These are phyloP conservation scores for Apiospora rasikravindrae DNA, from an alignment of 2,329 filamentous ascomycete species.

Conservation along the genomic window DNA sequence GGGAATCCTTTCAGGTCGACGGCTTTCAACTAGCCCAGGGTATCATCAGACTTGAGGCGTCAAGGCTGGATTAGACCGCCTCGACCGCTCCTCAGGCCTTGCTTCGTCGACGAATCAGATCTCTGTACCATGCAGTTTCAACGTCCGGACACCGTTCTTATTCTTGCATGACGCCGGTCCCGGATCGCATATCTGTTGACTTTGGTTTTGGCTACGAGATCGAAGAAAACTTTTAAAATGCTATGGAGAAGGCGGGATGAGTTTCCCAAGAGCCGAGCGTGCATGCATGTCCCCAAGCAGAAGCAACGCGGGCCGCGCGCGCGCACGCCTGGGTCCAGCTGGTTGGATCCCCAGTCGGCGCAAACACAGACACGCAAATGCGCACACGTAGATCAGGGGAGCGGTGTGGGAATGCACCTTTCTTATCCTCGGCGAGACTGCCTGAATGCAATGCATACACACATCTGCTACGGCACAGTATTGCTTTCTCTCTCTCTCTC, in stretches of 20 bases:
- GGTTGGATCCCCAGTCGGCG: not conserved
- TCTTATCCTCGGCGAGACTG: not conserved
- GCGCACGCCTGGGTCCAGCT: not conserved
- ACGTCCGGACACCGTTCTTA: not conserved
- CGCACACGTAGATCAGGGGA: not conserved
- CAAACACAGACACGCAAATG: not conserved
- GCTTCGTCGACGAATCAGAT: not conserved
- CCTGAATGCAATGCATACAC: not conserved
- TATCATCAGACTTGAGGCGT: not conserved
- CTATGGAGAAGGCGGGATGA: not conserved
- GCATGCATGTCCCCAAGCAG: not conserved
- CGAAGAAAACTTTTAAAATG: not conserved
- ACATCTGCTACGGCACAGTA: not conserved
- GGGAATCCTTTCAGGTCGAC: not conserved
- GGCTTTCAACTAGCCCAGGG: not conserved
- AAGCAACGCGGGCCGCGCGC: not conserved
- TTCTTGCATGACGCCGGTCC: not conserved
- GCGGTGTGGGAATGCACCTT: conserved; percentile 1
- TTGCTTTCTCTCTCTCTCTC: too few relatives aligned
- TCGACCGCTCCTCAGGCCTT: not conserved
- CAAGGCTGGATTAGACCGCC: not conserved
- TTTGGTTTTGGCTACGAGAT: not conserved
- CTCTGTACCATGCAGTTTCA: not conserved
- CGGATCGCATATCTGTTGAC: not conserved
- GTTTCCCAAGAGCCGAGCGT: not conserved